Conservation (phyloP, 2,329 filamentous ascomycete species). For the Phialocephala subalpina region DNA sequence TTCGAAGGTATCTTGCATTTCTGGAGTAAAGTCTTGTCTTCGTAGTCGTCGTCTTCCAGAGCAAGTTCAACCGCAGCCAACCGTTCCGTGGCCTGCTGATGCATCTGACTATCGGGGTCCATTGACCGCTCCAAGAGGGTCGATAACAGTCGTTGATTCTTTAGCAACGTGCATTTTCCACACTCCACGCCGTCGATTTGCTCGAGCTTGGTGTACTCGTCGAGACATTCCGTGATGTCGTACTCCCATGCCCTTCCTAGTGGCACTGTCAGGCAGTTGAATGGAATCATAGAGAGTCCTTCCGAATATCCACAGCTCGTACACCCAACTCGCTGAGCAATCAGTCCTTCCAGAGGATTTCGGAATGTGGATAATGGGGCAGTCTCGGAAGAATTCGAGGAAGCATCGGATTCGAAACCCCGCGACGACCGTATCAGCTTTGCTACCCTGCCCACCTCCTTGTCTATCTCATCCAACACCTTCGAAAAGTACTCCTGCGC, state of each 20-base stretch:
- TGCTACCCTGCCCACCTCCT: conserved; percentile 68
- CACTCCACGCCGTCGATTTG: conserved; percentile 91
- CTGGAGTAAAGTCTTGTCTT: conserved; percentile 69
- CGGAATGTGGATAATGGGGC: conserved; percentile 47
- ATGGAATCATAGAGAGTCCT: conserved; percentile 87
- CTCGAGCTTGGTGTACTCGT: conserved; percentile 86
- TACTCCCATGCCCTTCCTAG: conserved; percentile 72
- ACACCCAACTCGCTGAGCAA: conserved; percentile 90
- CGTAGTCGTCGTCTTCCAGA: conserved; percentile 81
- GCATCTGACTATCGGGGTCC: conserved; percentile 35
- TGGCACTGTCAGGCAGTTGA: conserved; percentile 91
- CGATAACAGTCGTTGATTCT: conserved; percentile 56
- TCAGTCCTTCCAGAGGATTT: conserved; percentile 87
- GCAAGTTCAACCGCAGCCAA: conserved; percentile 74
- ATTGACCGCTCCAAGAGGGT: conserved; percentile 54
- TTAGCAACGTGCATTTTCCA: conserved; percentile 84
- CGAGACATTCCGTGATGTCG: conserved; percentile 79
- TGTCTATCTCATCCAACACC: conserved; percentile 84
- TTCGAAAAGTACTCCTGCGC: conserved; percentile 97
- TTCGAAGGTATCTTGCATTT: conserved; percentile 73
- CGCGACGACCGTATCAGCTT: conserved; percentile 27
- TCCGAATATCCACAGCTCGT: conserved; percentile 86
- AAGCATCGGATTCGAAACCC: conserved; percentile 37
- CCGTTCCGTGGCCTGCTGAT: conserved; percentile 54
- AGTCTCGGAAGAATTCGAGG: conserved; percentile 10